Base-by-base conservation (phyloP, 495 filamentous ascomycete species). In the Penicillium flavigenum region DNA sequence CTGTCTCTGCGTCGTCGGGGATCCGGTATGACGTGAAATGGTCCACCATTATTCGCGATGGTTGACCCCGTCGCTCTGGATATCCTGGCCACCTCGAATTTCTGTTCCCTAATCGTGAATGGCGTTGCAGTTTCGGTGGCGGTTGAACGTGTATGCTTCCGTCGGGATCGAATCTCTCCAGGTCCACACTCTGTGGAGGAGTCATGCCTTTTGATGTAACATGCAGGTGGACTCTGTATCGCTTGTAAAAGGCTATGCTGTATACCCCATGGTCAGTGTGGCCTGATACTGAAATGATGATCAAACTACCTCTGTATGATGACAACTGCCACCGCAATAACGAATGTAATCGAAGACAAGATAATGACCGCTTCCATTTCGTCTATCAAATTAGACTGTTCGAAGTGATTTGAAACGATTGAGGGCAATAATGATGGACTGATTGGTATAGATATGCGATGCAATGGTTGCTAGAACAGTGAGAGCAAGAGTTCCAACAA, bases 201-300 rank as follows among this genome's bases (percentile, higher is more conserved):
- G 52, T 42, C 6, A 14, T 24, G 2, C 11, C 39, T 31, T 61
- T 64, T 22, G 36, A 42, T 16, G 47, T 61, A 26, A 67, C 42
- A 9, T 66, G 54, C 19, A 69, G 17, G 4, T 38, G 61, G 19
- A 64, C 36, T 56, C 57, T 56, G 42, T 67, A 59, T 17, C 49
- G 44, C 39, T 31, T 63, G 49, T 56, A 69, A 26, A 67, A 63
- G 5, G 47, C 17, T 14, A 63, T 9, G 1, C 63, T 66, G 19
- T 24, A 26, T 29, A 31, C 19, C 0, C 24, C 17, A 26, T 6
- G 5, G 50, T 53, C 29, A 51, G 29, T 32, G 46, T 11, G 16
- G 3, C 38, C 19, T n/a, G 16, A 19, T n/a, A 32, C 51, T 44
- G n/a, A 17, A 53, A 16, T n/a, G 11, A 22, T 31, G 31, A 39